Evolutionary conservation across 1,284 basidiomycete genomes (phyloP).

Genomic region (Naganishia sp.): DNA sequence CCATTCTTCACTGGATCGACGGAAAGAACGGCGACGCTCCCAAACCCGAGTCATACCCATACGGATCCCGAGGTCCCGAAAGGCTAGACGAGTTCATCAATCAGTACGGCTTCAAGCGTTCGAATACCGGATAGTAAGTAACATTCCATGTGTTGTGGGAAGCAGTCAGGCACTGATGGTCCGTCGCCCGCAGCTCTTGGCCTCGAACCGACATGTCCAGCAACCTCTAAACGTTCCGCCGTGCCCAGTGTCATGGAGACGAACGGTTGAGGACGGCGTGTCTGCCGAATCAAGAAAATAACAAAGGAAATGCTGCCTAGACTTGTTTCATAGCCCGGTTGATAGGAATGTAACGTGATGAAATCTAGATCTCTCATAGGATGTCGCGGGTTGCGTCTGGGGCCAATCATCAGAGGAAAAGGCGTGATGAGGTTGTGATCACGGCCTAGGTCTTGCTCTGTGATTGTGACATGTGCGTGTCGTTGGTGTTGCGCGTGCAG

Average conservation of each 20-base stretch:
- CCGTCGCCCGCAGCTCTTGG: slow-evolving; percentile 44
- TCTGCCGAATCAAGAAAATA: not conserved
- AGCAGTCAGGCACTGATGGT: slow-evolving; percentile 9
- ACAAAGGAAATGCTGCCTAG: slow-evolving; percentile 1
- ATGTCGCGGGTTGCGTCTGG: not conserved
- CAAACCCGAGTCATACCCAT: slow-evolving; percentile 75
- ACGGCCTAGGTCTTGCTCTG: too few species aligned
- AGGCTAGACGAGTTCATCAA: slow-evolving; percentile 73
- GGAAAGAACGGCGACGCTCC: slow-evolving; percentile 62
- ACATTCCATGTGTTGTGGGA: not conserved
- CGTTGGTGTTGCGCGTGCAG: too few species aligned
- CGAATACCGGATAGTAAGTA: slow-evolving; percentile 70
- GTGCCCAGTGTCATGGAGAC: slow-evolving; percentile 6
- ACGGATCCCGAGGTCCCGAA: slow-evolving; percentile 90
- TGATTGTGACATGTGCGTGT: too few species aligned
- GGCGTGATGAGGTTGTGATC: too few species aligned
- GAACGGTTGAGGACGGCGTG: not conserved
- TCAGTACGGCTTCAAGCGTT: slow-evolving; percentile 76
- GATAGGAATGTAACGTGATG: slow-evolving; percentile 7
- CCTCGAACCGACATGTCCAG: slow-evolving; percentile 45
- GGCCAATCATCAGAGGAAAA: too few species aligned
- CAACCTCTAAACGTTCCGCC: slow-evolving; percentile 24
- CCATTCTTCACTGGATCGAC: slow-evolving; percentile 91
- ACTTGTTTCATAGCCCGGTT: not conserved
- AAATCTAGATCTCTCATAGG: slow-evolving; percentile 1